phyloP scores from a whole-genome alignment of 352 stramenopile genomes.

The Phytopythium chamaehyphon region DNA sequence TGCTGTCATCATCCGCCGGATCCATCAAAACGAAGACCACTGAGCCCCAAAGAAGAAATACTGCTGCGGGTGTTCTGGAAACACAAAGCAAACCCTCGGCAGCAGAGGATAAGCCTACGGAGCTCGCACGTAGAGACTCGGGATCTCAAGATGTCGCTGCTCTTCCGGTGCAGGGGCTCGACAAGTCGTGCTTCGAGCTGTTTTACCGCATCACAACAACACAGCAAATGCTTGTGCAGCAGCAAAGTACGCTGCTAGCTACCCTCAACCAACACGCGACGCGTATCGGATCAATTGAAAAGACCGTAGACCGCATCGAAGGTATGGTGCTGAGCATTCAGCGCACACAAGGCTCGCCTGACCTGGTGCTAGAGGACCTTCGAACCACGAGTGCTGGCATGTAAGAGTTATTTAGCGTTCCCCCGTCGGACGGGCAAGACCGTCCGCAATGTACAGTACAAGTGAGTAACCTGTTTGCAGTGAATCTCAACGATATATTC shows the following conservation, averaged over 20 bases:
- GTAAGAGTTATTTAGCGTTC: not conserved
- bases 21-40: not conserved
- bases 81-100: not conserved
- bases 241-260: constrained; percentile 36
- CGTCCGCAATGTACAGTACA: not conserved
- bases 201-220: constrained; percentile 60
- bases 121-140: not conserved
- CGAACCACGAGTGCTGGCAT: not conserved
- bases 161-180: constrained; percentile 7
- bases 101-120: not conserved
- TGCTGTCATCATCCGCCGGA: constrained; percentile 12
- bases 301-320: constrained; percentile 42
- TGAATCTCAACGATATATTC: too few species aligned
- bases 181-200: constrained; percentile 43
- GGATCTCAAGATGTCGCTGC: not conserved
- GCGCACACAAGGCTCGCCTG: constrained; percentile 14
- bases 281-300: constrained; percentile 50
- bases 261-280: constrained; percentile 43
- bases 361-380: constrained; percentile 1
- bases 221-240: constrained; percentile 56
- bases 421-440: not conserved
- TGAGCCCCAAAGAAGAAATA: not conserved
- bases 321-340: constrained; percentile 27
- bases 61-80: not conserved
- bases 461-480: too few species aligned